Percentiles rank a stretch among this genome's conserved stretches.
phyloP scores from a whole-genome alignment of 1,284 basidiomycete species.

The Trichosporon faecale region DNA sequence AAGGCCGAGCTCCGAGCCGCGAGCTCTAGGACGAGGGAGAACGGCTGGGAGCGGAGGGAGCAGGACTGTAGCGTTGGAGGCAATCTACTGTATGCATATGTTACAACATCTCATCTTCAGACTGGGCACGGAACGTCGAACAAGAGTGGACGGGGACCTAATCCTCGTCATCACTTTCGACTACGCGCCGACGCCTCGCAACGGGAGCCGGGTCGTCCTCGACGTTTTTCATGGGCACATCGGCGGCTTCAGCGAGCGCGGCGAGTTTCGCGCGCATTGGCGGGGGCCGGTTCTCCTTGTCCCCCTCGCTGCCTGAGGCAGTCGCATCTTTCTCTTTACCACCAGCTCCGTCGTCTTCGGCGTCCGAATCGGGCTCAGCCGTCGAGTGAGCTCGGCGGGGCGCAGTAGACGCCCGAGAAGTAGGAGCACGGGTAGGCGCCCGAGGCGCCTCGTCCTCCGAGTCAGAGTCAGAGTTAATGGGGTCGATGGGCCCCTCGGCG shows the following conservation, averaged over 20 bases:
- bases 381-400: too few species aligned
- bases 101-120: slow-evolving; percentile 19
- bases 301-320: background rate
- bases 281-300: slow-evolving; percentile 8
- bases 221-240: background rate
- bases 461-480: slow-evolving; percentile 1
- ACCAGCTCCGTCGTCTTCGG: background rate
- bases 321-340: background rate
- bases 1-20: too few species aligned
- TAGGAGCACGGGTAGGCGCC: background rate
- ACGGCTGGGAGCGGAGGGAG: background rate
- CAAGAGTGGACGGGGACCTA: too few species aligned
- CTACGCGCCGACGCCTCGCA: background rate
- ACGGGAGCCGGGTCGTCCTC: background rate
- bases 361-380: background rate
- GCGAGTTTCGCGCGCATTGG: background rate
- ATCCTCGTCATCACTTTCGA: slow-evolving; percentile 1
- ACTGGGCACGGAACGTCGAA: too few species aligned
- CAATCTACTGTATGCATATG: slow-evolving; percentile 15
- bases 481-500: background rate
- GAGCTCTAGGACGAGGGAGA: background rate
- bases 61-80: background rate
- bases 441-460: background rate
- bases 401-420: too few species aligned
- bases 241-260: background rate